Conservation (phyloP, 1,284 basidiomycete species). For the Tremellales sp. region DNA sequence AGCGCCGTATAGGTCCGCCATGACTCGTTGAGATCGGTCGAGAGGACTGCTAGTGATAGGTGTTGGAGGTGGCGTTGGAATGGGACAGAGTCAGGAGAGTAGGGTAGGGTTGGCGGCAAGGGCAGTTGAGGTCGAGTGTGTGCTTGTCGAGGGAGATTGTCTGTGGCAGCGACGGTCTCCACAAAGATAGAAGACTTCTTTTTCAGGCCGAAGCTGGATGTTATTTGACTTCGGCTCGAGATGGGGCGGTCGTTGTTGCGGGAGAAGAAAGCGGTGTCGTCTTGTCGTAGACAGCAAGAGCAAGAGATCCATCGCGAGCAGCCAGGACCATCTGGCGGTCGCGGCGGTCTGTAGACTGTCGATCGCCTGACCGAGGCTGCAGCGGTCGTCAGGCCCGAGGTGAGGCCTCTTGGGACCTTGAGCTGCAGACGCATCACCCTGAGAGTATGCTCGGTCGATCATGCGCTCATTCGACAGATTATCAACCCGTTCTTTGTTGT, state of each 20-base stretch:
- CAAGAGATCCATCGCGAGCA: conserved; percentile 44
- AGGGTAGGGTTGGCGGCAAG: conserved; percentile 39
- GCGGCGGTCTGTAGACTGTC: not conserved
- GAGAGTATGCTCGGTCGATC: too few relatives aligned
- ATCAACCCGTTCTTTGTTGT: too few relatives aligned
- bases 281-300: conserved; percentile 16
- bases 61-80: conserved; percentile 39
- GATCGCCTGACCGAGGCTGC: not conserved
- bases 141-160: not conserved
- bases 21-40: conserved; percentile 20
- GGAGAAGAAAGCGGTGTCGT: not conserved
- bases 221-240: too few relatives aligned
- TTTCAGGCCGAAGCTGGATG: not conserved
- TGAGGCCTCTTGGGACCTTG: not conserved
- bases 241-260: conserved; percentile 5
- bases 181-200: not conserved
- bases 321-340: conserved; percentile 23
- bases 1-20: conserved; percentile 33
- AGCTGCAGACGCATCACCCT: too few relatives aligned
- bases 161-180: not conserved
- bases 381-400: not conserved
- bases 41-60: conserved; percentile 26
- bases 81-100: conserved; percentile 39
- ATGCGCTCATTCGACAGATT: too few relatives aligned
- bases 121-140: conserved; percentile 24